Evolutionary conservation across 257 asterid species (phyloP), one percentile per base, ranked within the genome.

Genomic region (Solanum lycopersicoides): DNA sequence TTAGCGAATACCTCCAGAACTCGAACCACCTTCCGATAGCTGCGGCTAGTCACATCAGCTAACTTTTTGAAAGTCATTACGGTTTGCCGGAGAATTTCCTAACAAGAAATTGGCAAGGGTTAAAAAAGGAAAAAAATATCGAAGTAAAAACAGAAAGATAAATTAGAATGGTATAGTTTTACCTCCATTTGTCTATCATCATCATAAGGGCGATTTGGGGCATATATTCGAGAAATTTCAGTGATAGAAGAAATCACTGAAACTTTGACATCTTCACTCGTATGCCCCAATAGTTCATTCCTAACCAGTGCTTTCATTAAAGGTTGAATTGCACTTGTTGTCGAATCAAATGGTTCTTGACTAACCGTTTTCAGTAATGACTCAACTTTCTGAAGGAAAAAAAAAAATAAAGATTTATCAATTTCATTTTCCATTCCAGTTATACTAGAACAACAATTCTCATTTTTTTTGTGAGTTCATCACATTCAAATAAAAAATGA

Each of bases 221-320:
- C 94, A 42, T 92, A 88, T 83, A 94, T 93, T 89, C 97, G 91
- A n/a, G 90, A 82, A 87, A 94, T 88, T 86, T 94, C 97, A 86
- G 89, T 93, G 87, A 91, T 89, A 89, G 95, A 94, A 85, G 88
- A 87, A 23, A 93, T 92, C 80, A 93, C 91, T 8, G 89, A 87
- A 41, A 93, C 89, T 86, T 92, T 91, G 89, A 94, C 86, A 60
- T 90, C 88, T 74, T 87, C 77, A 82, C 90, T 90, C 28, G 76
- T 72, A 77, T 90, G 90, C 71, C 63, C 86, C 90, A 90, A 82
- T 79, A 94, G 16, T 12, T 92, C 92, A 37, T 89, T 87, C 25
- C 50, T 63, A 63, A 89, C 75, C 20, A 94, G 86, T 4, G 94
- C 94, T 87, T 88, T 90, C 96, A 92, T 93, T 34, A 88, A 25